Evolutionary conservation across 495 filamentous ascomycete genomes (phyloP).

Genomic region (Trichoderma erinaceum): DNA sequence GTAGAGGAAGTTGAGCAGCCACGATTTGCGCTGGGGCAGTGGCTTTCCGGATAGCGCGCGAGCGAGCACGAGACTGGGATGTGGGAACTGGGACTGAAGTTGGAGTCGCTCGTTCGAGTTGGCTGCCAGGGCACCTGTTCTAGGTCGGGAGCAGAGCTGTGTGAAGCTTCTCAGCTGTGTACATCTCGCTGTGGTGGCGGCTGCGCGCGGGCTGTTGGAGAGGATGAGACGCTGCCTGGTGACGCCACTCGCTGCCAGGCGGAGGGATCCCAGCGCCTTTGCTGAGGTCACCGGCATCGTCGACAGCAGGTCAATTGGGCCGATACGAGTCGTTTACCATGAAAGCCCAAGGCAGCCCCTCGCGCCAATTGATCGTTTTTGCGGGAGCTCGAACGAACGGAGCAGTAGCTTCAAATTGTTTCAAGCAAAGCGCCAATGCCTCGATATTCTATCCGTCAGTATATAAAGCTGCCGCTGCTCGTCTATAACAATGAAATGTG

Average conservation of each 20-base stretch:
- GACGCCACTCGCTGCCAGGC: conserved; percentile 1
- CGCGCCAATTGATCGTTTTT: conserved; percentile 3
- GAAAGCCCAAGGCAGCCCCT: neutral
- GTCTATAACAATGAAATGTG: neutral
- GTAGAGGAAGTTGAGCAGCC: conserved; percentile 44
- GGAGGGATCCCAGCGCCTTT: neutral
- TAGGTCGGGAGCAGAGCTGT: neutral
- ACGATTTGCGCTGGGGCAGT: conserved; percentile 39
- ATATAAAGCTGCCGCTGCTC: too few relatives aligned
- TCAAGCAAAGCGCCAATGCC: neutral
- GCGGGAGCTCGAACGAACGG: neutral
- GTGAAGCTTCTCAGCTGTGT: neutral
- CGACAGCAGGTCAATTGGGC: neutral
- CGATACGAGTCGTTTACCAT: neutral
- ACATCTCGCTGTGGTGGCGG: neutral
- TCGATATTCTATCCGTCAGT: neutral
- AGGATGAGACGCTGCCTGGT: neutral
- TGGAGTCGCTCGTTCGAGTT: neutral
- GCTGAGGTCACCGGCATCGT: conserved; percentile 2
- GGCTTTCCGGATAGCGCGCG: conserved; percentile 42
- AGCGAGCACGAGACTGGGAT: neutral
- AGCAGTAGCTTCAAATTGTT: neutral
- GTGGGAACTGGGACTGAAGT: neutral
- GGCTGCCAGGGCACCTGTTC: neutral
- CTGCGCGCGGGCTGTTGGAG: neutral